Base-by-base conservation (phyloP, 2,329 filamentous ascomycete genomes). In the Zelopaecilomyces penicillatus region DNA sequence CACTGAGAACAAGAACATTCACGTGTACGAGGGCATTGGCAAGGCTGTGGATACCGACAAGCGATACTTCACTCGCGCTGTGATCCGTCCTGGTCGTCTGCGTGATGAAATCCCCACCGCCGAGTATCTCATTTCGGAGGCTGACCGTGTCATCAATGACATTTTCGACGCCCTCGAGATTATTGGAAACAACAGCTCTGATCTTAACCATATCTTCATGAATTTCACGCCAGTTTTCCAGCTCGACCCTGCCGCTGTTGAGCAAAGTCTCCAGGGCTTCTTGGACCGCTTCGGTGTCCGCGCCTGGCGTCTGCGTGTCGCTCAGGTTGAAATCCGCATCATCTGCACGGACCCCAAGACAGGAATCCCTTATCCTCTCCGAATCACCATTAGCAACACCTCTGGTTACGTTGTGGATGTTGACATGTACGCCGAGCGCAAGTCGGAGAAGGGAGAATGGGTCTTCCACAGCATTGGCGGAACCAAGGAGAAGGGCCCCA, bases 161-260 rank as follows among this genome's bases (percentile, higher is more conserved):
- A 97, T 98, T 59, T 81, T 97, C 42, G 93, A 98, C 62, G 93
- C 93, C 37, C 75, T 98, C 47, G 93, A 98, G 75, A 96, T 98
- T 57, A 94, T 96, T 61, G 93, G 93, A 62, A 96, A 95, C 76
- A 97, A 96, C 74, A 94, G 95, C 73, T 95, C 93, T 42, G 93
- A 98, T 75, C 78, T 98, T 62, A 98, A 98, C 76, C 93, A 98
- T 72, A 93, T 98, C 76, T 98, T 98, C 75, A 93, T 98, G 76
- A 97, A 98, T 78, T 98, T 98, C 73, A 93, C 88, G 0, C 88
- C 90, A 7, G 87, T 96, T 47, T 97, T 98, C 82, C 87, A 89
- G 63, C 80, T 98, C 40, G 76, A 88, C 59, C 90, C 93, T 4
- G 72, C 80, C 48, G 88, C 96, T 70, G 88, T 98, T 11, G 89